Base-by-base conservation (phyloP, 768 basidiomycete genomes). In the Kwoniella newhampshirensis region DNA sequence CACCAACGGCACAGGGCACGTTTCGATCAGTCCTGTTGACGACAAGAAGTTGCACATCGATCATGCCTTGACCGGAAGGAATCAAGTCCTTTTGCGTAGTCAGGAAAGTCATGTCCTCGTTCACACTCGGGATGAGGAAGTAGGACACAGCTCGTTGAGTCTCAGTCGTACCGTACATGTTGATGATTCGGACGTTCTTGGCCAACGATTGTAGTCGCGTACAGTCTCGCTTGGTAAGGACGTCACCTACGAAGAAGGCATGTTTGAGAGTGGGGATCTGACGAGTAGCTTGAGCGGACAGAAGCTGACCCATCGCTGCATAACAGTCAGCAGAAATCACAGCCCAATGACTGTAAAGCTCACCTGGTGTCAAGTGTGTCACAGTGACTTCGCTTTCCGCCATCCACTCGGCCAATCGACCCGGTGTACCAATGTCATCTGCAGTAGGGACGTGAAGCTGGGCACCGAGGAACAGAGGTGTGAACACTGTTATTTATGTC, bases 91-190 rank as follows among this genome's bases (percentile, higher is more conserved):
- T 99, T 75, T 93, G 89, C 1, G 86, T 91, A 21, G 86, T 84
- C 39, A 98, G 82, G 83, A 96, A 97, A 1, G 91, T 92, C 0
- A 87, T 82, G 71, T 98, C 92, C 53, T 82, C 81, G 7, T 86
- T 79, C 8, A 94, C 83, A 50, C 88, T 83, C 1, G 94, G 92
- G 66, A 98, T 91, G 20, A 86, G 82, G 73, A 93, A 97, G 79
- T 97, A 98, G 20, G 93, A 97, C 9, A 99, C 96, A 1, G 96
- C 96, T 50, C 96, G 89, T 75, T 99, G 96, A 7, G 96, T 98
- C 78, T 99, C 96, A 20, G 96, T 99, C 6, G 96, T 98, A 15
- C 96, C 96, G 76, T 97, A 99, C 96, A 99, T 99, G 81, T 99
- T 99, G 77, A 98, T 86, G 73, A 99, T 97, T 30, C 85, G 81